Base-by-base conservation (phyloP, 352 stramenopile genomes). In the Phytophthora aleatoria region DNA sequence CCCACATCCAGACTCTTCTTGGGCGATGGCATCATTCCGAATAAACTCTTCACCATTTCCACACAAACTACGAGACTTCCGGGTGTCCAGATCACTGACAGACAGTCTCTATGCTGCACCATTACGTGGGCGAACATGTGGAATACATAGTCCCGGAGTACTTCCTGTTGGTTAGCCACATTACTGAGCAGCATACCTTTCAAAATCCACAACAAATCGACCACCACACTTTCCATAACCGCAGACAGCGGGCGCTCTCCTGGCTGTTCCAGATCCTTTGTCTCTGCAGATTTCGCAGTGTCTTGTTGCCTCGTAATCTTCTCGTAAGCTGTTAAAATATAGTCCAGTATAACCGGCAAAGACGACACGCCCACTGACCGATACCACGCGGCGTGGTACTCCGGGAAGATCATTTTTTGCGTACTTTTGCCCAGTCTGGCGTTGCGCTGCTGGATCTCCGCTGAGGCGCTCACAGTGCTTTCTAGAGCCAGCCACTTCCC, bases 401-500 rank as follows among this genome's bases (percentile, higher is more conserved):
- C 75, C 0, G 73, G 61, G 6, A 73, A 73, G 1, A 76, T 52
- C 24, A 76, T 59, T 57, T 90, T 90, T 10, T 63, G 44, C 0
- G 91, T 86, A 26, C 58, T 78, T 39, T 88, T 91, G 0, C 80
- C 79, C 6, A 92, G 57, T 1, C 79, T 68, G 8, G 82, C 83
- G 41, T 89, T 89, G 4, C 84, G 82, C 41, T 94, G 83, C 50
- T 91, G 82, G 16, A 94, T 91, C 58, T 92, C 86, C 12, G 83
- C 78, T 9, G 80, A 92, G 2, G 71, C 52, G 0, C 76, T 81
- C 9, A 80, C 61, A 10, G 72, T 77, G 43, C 60, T 79, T 56
- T 94, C 86, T 16, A 94, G 45, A 1, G 72, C 67, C 24, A 92
- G 38, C 86, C 86, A 94, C 52, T 90, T 88, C 12, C 77, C 83